Conservation (phyloP, 441 rosid species). For the Melastoma candidum region DNA sequence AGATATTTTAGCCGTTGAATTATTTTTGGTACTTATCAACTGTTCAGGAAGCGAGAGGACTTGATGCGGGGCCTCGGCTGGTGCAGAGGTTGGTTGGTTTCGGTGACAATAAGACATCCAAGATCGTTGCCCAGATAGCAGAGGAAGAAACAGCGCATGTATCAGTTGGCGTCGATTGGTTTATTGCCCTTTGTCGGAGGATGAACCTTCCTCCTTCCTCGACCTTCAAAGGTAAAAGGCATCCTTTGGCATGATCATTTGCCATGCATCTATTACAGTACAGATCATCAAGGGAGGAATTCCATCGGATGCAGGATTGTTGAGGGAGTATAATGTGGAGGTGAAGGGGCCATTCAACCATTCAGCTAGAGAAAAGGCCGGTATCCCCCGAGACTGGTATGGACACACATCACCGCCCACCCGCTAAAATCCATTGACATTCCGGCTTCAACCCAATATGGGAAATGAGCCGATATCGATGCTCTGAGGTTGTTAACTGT, state of each 20-base stretch:
- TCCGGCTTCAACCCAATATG: background rate
- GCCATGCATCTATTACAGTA: constrained; percentile 3
- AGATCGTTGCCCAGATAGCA: constrained; percentile 63
- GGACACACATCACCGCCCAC: constrained; percentile 4
- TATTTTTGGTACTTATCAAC: background rate
- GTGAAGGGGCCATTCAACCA: constrained; percentile 91
- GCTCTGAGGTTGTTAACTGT: constrained; percentile 3
- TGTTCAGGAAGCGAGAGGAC: constrained; percentile 90
- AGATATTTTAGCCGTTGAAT: too few relatives aligned
- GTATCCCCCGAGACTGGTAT: constrained; percentile 89
- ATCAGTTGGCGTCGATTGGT: constrained; percentile 88
- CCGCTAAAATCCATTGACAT: background rate
- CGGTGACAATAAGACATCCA: constrained; percentile 69
- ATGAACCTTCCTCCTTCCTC: constrained; percentile 60
- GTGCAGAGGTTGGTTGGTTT: constrained; percentile 69
- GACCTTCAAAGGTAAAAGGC: constrained; percentile 60
- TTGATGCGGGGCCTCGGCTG: constrained; percentile 93
- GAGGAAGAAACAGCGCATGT: constrained; percentile 95
- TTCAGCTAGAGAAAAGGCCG: constrained; percentile 76
- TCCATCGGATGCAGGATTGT: constrained; percentile 35
- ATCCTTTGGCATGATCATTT: constrained; percentile 5
- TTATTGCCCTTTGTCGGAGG: constrained; percentile 57
- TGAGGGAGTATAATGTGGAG: constrained; percentile 70
- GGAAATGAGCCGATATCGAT: background rate
- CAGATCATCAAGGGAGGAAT: too few relatives aligned